These are phyloP conservation scores for Lepiota subincarnata DNA, from an alignment of 768 basidiomycete species.

Conservation along the genomic window DNA sequence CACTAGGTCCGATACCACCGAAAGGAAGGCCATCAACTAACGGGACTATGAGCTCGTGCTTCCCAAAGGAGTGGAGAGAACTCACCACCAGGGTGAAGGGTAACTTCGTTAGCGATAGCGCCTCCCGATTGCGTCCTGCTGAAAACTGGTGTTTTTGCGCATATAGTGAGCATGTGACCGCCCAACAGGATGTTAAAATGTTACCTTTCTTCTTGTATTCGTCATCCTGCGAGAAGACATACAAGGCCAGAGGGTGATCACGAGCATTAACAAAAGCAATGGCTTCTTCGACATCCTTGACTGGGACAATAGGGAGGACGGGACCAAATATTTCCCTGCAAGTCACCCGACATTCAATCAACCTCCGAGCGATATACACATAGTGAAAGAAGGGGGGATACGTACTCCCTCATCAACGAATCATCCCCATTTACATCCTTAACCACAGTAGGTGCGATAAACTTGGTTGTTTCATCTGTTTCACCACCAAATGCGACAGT, in stretches of 20 bases:
- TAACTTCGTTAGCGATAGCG: slow-evolving; percentile 62
- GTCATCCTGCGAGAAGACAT: slow-evolving; percentile 66
- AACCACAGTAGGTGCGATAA: slow-evolving; percentile 72
- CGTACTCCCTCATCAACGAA: slow-evolving; percentile 73
- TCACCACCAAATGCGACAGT: slow-evolving; percentile 61
- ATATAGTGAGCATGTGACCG: not conserved
- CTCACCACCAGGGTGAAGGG: slow-evolving; percentile 59
- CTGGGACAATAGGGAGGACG: slow-evolving; percentile 67
- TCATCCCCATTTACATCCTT: slow-evolving; percentile 59
- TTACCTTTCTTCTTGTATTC: slow-evolving; percentile 59
- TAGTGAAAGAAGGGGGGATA: slow-evolving; percentile 8
- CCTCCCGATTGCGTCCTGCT: slow-evolving; percentile 69
- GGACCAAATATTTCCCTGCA: slow-evolving; percentile 83
- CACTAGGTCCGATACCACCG: slow-evolving; percentile 69
- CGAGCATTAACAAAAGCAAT: slow-evolving; percentile 64
- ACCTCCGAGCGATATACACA: not conserved
- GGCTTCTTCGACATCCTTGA: slow-evolving; percentile 67
- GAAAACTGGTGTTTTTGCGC: slow-evolving; percentile 46
- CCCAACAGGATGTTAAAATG: not conserved
- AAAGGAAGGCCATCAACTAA: slow-evolving; percentile 64
- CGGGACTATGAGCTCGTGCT: not conserved
- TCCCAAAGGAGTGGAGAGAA: not conserved
- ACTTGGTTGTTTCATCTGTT: slow-evolving; percentile 50
- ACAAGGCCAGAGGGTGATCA: slow-evolving; percentile 71
- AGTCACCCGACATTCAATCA: not conserved